phyloP scores from a whole-genome alignment of 2,329 filamentous ascomycete genomes.

The Fusarium brevicatenulatum region DNA sequence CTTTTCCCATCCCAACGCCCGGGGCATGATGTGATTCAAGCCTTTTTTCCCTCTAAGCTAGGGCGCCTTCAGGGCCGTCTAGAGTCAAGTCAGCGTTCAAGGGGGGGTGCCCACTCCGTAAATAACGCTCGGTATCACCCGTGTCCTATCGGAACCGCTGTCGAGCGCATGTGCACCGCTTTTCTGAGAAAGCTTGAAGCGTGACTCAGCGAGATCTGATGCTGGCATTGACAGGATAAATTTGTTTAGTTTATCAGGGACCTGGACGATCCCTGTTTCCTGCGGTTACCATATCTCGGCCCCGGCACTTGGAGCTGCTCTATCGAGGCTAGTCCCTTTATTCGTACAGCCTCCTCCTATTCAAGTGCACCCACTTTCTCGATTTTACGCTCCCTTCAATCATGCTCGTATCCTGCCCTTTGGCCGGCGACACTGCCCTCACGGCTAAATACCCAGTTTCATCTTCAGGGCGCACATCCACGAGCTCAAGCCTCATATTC shows the following conservation, averaged over 20 bases:
- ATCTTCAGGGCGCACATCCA: not conserved
- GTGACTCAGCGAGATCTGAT: not conserved
- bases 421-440: not conserved
- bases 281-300: not conserved
- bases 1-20: not conserved
- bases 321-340: not conserved
- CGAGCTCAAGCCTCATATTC: not conserved
- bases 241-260: not conserved
- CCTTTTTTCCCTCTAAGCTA: not conserved
- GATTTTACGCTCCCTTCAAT: not conserved
- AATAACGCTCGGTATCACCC: not conserved
- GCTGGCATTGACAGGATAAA: not conserved
- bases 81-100: not conserved
- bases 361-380: not conserved
- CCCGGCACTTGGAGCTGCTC: not conserved
- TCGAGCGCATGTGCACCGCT: not conserved
- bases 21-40: not conserved
- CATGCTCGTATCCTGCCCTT: not conserved
- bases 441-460: not conserved
- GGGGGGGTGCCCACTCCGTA: not conserved
- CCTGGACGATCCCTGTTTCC: not conserved
- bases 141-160: not conserved
- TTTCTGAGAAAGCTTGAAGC: not conserved
- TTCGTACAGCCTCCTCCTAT: not conserved
- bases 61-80: not conserved